These are phyloP conservation scores for Persicaria maculosa DNA, from an alignment of 148 eudicot genomes.

Conservation along the genomic window DNA sequence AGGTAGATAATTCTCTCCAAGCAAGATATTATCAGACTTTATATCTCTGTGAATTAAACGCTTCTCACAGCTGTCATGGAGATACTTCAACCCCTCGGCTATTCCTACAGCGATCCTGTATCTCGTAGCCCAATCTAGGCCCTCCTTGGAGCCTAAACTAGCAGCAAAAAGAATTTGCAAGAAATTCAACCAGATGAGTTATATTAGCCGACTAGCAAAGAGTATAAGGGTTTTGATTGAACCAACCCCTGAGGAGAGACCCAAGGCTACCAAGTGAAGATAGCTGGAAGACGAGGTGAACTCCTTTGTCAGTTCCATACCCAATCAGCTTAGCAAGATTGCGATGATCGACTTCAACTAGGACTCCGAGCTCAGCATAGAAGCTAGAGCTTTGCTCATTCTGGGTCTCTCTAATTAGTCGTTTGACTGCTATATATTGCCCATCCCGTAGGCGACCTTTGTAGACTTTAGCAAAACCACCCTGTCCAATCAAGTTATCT, in stretches of 20 bases:
- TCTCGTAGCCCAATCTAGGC: constrained; percentile 51
- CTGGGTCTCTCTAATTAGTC: constrained; percentile 6
- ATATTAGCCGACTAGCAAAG: background rate
- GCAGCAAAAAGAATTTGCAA: too few relatives aligned
- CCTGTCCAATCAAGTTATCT: constrained; percentile 14
- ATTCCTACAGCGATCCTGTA: constrained; percentile 70
- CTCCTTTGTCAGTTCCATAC: constrained; percentile 70
- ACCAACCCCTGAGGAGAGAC: constrained; percentile 58
- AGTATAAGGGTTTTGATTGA: background rate
- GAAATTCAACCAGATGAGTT: background rate
- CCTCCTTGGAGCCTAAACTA: constrained; percentile 44
- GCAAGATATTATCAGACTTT: constrained; percentile 78
- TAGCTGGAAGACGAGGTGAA: constrained; percentile 58
- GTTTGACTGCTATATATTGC: constrained; percentile 14
- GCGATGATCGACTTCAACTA: constrained; percentile 70
- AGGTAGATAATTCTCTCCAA: constrained; percentile 67
- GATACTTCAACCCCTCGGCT: constrained; percentile 75
- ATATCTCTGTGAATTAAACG: constrained; percentile 93
- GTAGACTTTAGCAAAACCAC: constrained; percentile 11
- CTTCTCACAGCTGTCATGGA: constrained; percentile 76
- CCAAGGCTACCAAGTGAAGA: constrained; percentile 75
- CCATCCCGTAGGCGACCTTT: constrained; percentile 14
- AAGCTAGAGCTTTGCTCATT: constrained; percentile 22
- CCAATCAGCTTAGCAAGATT: constrained; percentile 75
- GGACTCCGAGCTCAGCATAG: constrained; percentile 68